phyloP scores from a whole-genome alignment of 1,139 yeast genomes.

The Suhomyces terraborum region DNA sequence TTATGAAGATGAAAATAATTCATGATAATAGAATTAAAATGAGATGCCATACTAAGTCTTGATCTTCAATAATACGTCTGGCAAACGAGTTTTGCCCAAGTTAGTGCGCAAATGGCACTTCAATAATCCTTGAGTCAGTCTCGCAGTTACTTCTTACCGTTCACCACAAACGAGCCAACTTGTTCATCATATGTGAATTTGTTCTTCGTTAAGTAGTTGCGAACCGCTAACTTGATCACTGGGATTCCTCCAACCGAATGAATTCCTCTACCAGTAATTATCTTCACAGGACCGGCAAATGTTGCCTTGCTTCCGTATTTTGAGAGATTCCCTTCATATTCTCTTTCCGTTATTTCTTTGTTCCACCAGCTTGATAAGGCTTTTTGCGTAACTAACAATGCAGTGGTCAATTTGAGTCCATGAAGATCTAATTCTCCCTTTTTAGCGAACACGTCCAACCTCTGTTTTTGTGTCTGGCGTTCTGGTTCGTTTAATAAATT shows the following conservation, averaged over 20 bases:
- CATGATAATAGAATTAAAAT: no score
- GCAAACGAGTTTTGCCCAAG: no score
- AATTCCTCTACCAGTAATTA: conserved; percentile 65
- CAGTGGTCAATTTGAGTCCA: conserved; percentile 45
- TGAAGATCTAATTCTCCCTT: conserved; percentile 53
- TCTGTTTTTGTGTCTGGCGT: conserved; percentile 3
- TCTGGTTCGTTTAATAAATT: conserved; percentile 6
- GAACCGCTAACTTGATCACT: conserved; percentile 43
- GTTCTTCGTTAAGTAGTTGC: conserved; percentile 32
- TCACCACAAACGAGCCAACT: conserved; percentile 45
- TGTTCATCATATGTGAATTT: conserved; percentile 47
- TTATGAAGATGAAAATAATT: no score
- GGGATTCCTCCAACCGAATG: conserved; percentile 59
- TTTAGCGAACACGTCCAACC: neutral
- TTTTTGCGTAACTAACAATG: conserved; percentile 34
- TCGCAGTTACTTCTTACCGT: conserved; percentile 9
- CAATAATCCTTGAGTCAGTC: no score
- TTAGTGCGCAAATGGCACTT: no score
- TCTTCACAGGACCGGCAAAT: conserved; percentile 38
- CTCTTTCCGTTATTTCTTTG: conserved; percentile 44
- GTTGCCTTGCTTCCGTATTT: conserved; percentile 31
- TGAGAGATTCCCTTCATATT: conserved; percentile 37
- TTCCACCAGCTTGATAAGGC: conserved; percentile 57
- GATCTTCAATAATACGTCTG: no score
- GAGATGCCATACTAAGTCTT: no score